Conservation (phyloP, 805 yeast species). For the Vanderwaltozyma yarrowii region DNA sequence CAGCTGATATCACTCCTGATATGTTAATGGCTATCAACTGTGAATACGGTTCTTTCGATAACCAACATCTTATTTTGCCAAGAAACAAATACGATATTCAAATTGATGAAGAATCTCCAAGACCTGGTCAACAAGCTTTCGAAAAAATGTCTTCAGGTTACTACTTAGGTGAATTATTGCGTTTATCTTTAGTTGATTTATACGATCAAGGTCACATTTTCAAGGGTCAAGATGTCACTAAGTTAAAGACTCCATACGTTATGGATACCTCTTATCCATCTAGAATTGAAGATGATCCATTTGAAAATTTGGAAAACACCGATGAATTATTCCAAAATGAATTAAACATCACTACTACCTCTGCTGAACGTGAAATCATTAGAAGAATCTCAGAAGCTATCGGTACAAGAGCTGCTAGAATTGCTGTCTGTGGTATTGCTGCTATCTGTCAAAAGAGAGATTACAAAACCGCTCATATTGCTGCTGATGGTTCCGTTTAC, state of each 20-base stretch:
- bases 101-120: constrained; percentile 80
- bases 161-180: constrained; percentile 85
- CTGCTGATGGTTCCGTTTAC: constrained; percentile 95
- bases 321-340: constrained; percentile 50
- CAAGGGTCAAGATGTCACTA: constrained; percentile 53
- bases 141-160: constrained; percentile 98
- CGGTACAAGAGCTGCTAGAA: constrained; percentile 87
- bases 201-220: constrained; percentile 56
- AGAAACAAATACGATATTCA: constrained; percentile 78
- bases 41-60: constrained; percentile 97
- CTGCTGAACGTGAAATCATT: constrained; percentile 70
- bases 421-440: constrained; percentile 90
- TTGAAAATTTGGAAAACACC: constrained; percentile 70
- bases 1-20: constrained; percentile 49
- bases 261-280: constrained; percentile 90
- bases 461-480: constrained; percentile 70
- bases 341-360: constrained; percentile 56
- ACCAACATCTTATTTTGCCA: constrained; percentile 75
- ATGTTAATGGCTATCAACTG: constrained; percentile 93
- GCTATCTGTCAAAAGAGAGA: constrained; percentile 85
- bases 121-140: constrained; percentile 92
- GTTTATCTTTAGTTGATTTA: constrained; percentile 70
- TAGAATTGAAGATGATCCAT: constrained; percentile 78
- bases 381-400: constrained; percentile 77
- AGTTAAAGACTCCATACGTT: constrained; percentile 52